Conservation (phyloP, 306 rosid species). For the Casuarina cunninghamiana region DNA sequence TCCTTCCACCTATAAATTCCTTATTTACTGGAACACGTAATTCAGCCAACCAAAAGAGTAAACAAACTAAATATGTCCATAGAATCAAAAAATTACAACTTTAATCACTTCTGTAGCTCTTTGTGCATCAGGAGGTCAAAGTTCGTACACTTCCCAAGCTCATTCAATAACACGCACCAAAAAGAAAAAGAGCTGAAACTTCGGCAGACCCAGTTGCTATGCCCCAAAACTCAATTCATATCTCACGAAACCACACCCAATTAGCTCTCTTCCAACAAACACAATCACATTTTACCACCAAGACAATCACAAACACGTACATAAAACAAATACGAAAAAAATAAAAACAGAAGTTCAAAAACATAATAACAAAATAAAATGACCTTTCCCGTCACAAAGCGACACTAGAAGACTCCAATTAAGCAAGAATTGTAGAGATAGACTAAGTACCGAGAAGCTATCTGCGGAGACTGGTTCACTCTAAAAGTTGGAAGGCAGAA, state of each 20-base stretch:
- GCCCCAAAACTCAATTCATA: neutral
- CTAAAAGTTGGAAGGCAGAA: neutral
- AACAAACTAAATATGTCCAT: neutral
- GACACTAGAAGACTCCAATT: neutral
- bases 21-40: neutral
- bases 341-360: neutral
- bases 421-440: neutral
- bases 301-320: neutral
- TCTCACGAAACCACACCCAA: neutral
- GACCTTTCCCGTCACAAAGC: neutral
- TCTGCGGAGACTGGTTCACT: neutral
- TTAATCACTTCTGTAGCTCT: neutral
- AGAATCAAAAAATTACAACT: neutral
- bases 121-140: neutral
- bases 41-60: neutral
- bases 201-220: constrained; percentile 5
- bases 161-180: neutral
- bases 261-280: neutral
- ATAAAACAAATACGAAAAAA: neutral
- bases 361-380: neutral
- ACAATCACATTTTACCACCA: neutral
- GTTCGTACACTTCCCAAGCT: neutral
- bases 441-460: neutral
- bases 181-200: neutral
- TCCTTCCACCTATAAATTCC: neutral